Conservation (phyloP, 1,284 basidiomycete species). For the Volvariella surrecta region DNA sequence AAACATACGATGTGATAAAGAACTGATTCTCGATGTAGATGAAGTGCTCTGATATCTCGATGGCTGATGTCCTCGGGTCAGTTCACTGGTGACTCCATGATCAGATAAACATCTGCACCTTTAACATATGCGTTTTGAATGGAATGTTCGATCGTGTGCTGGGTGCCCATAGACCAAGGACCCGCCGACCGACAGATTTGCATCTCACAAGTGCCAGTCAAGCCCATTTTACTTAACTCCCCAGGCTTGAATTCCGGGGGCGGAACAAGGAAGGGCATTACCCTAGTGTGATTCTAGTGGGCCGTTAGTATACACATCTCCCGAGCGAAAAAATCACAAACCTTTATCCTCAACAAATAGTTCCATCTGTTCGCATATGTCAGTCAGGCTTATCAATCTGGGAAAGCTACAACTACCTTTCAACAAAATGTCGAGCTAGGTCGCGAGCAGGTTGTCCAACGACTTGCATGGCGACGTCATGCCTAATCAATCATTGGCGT, state of each 20-base stretch:
- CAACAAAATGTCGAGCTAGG: conserved; percentile 90
- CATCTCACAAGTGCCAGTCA: conserved; percentile 95
- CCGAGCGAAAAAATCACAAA: conserved; percentile 23
- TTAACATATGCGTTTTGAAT: conserved; percentile 94
- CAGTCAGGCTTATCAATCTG: conserved; percentile 9
- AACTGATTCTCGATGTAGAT: conserved; percentile 98
- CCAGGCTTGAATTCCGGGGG: conserved; percentile 86
- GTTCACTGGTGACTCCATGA: conserved; percentile 8
- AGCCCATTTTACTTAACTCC: conserved; percentile 74
- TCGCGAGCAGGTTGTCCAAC: conserved; percentile 96
- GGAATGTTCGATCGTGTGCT: conserved; percentile 81
- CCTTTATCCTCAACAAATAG: conserved; percentile 85
- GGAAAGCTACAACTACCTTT: conserved; percentile 45
- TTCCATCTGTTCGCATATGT: conserved; percentile 62
- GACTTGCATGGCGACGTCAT: conserved; percentile 93
- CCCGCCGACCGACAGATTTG: conserved; percentile 96
- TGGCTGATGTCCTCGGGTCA: conserved; percentile 48
- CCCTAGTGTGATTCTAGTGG: conserved; percentile 74
- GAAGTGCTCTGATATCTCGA: conserved; percentile 90
- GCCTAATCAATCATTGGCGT: conserved; percentile 47
- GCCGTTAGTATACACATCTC: conserved; percentile 3
- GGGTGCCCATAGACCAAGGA: conserved; percentile 94
- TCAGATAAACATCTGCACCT: conserved; percentile 35
- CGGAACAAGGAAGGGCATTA: conserved; percentile 93
- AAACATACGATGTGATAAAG: conserved; percentile 85